Evolutionary conservation across 1,284 basidiomycete genomes (phyloP), one percentile per base, ranked within the genome.

Genomic region (Heterobasidion annosum): DNA sequence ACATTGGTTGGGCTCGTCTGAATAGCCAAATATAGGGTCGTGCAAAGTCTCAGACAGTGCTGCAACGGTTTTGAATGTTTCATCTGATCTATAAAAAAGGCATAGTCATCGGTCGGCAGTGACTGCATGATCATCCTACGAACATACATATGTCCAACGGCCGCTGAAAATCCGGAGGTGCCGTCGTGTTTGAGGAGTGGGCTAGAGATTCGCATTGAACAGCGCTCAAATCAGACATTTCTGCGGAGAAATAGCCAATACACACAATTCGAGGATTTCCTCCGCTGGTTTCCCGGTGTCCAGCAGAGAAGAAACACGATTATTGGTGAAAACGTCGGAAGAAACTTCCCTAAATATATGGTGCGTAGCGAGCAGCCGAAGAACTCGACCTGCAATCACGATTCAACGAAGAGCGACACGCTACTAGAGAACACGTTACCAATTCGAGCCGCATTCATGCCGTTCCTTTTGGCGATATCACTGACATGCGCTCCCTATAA

Each of bases 251-350:
- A 4, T 3, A 25, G 25, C 25, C 25, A 40, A 32, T 35, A 13
- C 54, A 18, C 13, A 61, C 58, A 45, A 49, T 2, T 18, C 25
- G 19, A 55, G 35, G 2, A 64, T 42, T 45, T 54, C 54, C 15
- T 58, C 54, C 3, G 61, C 48, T 0, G 64, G 55, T 52, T 65
- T 67, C 2, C 64, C 64, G 2, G 64, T 62, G 51, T 69, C 68
- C 34, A 71, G 48, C 8, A 52, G 53, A 8, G 59, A 57, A 1
- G 69, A 66, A n/a, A 62, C 52, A 6, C 64, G 63, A 52, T 69
- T 70, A 58, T 67, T 63, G 7, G 64, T 62, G 48, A 69, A 70
- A 3, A 65, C 62, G 50, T 69, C 65, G 2, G 65, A 67, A 10
- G 57, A 53, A 9, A 66, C 60, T 37, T 68, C 67, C 1, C 59